Evolutionary conservation across 2,329 filamentous ascomycete genomes (phyloP), one percentile per base, ranked within the genome.

Genomic region (Verticillium isaacii): DNA sequence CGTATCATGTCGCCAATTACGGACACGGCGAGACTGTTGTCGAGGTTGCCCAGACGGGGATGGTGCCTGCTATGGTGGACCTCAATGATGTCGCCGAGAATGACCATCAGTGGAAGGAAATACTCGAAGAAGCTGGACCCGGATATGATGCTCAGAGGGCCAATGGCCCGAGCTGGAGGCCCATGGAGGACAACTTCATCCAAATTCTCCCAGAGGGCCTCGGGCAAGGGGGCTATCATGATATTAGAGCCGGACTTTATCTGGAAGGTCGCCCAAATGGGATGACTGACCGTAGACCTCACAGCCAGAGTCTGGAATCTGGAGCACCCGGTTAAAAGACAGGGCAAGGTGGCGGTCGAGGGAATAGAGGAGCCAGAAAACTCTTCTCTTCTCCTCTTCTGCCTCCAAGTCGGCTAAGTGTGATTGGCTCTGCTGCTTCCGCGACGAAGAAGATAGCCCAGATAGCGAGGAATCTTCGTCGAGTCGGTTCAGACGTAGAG

Each of bases 41-140:
- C 70, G n/a, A 75, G 66, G 12, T 64, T 65, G 32, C 77, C 75
- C 0, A 82, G 70, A 0, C 76, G 72, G 0, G 80, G 78, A 62
- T 82, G 79, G 32, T 74, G 71, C 15, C 75, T 72, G 12, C 74
- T 69, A 60, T 79, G 77, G 63, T 81, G 80, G 5, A 81, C 68
- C 55, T 82, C 77, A 50, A 82, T 78, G 8, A 82, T 78, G 59
- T 82, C 78, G 0, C 80, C 80, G 0, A 82, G 73, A 7, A 82
- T 78, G 1, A 74, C 73, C 76, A 81, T 82, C 1, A 82, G 70
- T 0, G 80, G 80, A 4, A 83, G 68, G 59, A 83, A 82, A 62
- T 77, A 82, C 63, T 82, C 80, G 56, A 82, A 82, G 41, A 81
- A 78, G 1, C 77, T 76, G 4, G 74, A 73, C 1, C 80, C 80